A percentile compares a stretch with the other conserved stretches of the same genome.
These are phyloP conservation scores for Oryza meyeriana DNA, from an alignment of 176 grass and related monocot species.

Conservation along the genomic window DNA sequence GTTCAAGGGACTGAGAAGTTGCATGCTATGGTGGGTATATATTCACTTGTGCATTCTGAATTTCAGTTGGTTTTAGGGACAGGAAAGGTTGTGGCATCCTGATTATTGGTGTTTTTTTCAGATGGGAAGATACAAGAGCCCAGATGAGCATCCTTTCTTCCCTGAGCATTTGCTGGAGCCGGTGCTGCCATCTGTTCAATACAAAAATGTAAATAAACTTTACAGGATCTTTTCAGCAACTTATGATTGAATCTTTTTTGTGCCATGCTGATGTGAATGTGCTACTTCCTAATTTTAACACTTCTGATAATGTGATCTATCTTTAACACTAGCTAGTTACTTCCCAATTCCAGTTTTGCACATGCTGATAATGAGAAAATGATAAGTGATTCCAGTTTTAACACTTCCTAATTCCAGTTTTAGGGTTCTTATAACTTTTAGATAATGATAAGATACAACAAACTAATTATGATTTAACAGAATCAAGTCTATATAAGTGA, in stretches of 20 bases:
- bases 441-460: not conserved
- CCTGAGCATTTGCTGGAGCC: slow-evolving; percentile 37
- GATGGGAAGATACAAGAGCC: slow-evolving; percentile 62
- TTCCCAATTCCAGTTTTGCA: not conserved
- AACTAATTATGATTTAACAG: not conserved
- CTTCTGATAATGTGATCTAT: not conserved
- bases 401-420: too few relatives aligned
- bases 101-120: slow-evolving; percentile 13
- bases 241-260: not conserved
- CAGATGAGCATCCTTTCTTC: slow-evolving; percentile 68
- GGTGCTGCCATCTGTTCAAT: slow-evolving; percentile 39
- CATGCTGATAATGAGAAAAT: not conserved
- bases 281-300: not conserved
- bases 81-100: not conserved
- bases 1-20: slow-evolving; percentile 48
- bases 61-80: not conserved
- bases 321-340: not conserved
- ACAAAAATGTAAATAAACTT: slow-evolving; percentile 41
- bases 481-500: not conserved
- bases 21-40: slow-evolving; percentile 38
- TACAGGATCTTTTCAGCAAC: not conserved
- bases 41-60: not conserved
- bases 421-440: not conserved
- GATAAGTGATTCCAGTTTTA: too few relatives aligned
- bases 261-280: not conserved